These are phyloP conservation scores for Tricholomella constricta DNA, from an alignment of 768 basidiomycete species.

Conservation along the genomic window DNA sequence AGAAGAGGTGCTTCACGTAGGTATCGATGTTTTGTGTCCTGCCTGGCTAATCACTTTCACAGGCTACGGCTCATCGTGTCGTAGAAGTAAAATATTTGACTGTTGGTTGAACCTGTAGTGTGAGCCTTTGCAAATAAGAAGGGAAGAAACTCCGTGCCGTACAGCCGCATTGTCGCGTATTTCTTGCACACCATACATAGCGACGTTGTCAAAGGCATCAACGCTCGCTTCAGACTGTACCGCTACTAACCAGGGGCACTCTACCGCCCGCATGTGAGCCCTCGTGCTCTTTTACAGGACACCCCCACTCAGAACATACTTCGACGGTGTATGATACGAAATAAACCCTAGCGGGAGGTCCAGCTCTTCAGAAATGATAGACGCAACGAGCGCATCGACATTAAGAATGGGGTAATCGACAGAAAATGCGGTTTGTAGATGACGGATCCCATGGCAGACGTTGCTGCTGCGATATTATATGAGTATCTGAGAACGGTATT, in stretches of 20 bases:
- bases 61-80: too few relatives aligned
- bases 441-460: not conserved
- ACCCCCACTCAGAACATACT: too few relatives aligned
- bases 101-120: too few relatives aligned
- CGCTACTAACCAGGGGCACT: constrained; percentile 50
- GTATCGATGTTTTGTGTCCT: too few relatives aligned
- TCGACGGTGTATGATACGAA: too few relatives aligned
- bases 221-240: constrained; percentile 52
- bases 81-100: too few relatives aligned
- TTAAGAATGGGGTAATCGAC: not conserved
- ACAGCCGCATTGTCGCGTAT: constrained; percentile 40
- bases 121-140: too few relatives aligned
- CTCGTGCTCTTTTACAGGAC: too few relatives aligned
- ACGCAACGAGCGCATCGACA: not conserved
- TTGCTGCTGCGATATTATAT: not conserved
- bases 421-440: not conserved
- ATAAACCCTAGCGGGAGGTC: too few relatives aligned
- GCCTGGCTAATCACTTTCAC: too few relatives aligned
- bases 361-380: too few relatives aligned
- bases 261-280: constrained; percentile 50
- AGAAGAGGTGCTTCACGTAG: too few relatives aligned
- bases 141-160: constrained; percentile 40
- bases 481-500: not conserved
- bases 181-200: constrained; percentile 42
- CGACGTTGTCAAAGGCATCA: constrained; percentile 49